Evolutionary conservation across 192 early-diverging fungal species (phyloP).

Genomic region (Geranomyces michiganensis): DNA sequence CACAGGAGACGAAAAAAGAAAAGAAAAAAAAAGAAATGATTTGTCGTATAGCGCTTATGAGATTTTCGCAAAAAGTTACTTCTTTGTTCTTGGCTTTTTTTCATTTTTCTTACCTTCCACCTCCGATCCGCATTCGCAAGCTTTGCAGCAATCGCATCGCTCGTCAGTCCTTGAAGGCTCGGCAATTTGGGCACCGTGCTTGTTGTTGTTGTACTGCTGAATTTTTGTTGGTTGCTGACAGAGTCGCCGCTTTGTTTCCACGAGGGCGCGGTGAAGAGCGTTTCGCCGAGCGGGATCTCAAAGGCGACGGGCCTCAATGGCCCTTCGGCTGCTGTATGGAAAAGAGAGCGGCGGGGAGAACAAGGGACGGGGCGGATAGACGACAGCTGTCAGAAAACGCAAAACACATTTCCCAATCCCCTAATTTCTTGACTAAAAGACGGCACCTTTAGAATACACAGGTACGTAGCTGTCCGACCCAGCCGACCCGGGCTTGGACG

Average conservation of each 20-base stretch:
- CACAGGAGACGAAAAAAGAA: not conserved
- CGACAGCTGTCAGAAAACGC: not conserved
- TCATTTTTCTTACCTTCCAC: constrained; percentile 46
- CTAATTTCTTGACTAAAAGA: not conserved
- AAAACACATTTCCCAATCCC: no score
- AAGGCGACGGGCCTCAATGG: constrained; percentile 50
- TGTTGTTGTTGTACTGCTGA: no score
- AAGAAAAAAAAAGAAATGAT: not conserved
- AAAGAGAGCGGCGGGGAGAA: not conserved
- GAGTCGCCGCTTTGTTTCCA: constrained; percentile 15
- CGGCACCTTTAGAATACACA: constrained; percentile 1
- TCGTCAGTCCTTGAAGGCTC: constrained; percentile 39
- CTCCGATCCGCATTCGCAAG: constrained; percentile 53
- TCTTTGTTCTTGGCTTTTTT: no score
- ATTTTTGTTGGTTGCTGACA: constrained; percentile 11
- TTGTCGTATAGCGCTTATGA: no score
- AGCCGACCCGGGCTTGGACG: no score
- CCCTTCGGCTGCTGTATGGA: constrained; percentile 10
- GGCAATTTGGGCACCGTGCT: constrained; percentile 32
- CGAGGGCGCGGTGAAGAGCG: constrained; percentile 9
- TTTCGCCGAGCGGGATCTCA: constrained; percentile 53
- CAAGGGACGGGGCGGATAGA: not conserved
- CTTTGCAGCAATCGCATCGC: constrained; percentile 48
- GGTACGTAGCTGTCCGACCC: not conserved
- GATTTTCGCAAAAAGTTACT: no score